These are phyloP conservation scores for Dujonia santamariae DNA, from an alignment of 1,139 yeast genomes.

Conservation along the genomic window DNA sequence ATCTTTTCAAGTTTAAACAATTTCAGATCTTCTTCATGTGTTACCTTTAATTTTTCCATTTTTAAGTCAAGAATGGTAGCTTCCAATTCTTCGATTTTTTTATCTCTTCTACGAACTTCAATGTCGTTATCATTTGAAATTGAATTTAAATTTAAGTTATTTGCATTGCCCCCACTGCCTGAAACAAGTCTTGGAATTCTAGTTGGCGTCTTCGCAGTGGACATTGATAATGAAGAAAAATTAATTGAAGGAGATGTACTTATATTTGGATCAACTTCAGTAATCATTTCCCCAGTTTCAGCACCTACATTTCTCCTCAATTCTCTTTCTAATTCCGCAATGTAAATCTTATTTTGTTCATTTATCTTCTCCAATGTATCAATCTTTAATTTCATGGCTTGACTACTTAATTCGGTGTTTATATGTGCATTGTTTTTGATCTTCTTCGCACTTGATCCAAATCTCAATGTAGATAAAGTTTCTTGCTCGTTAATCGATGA, in stretches of 20 bases:
- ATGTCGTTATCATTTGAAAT: neutral
- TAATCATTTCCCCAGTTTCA: too few relatives aligned
- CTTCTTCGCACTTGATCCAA: slow-evolving; percentile 75
- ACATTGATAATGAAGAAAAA: neutral
- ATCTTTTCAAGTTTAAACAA: slow-evolving; percentile 37
- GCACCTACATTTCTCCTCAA: slow-evolving; percentile 15
- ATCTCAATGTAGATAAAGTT: slow-evolving; percentile 73
- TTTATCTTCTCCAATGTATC: slow-evolving; percentile 47
- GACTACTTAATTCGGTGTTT: slow-evolving; percentile 64
- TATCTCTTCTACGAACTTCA: slow-evolving; percentile 20
- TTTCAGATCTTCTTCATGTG: slow-evolving; percentile 48
- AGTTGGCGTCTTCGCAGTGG: slow-evolving; percentile 1
- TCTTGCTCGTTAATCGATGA: slow-evolving; percentile 59
- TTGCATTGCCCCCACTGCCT: neutral
- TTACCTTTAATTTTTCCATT: slow-evolving; percentile 29
- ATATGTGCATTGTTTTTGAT: slow-evolving; percentile 68
- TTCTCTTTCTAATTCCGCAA: slow-evolving; percentile 51
- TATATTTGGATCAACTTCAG: too few relatives aligned
- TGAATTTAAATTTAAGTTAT: too few relatives aligned
- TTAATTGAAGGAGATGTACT: too few relatives aligned
- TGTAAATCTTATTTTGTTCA: slow-evolving; percentile 40
- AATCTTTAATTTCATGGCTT: slow-evolving; percentile 50
- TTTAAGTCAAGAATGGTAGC: slow-evolving; percentile 33
- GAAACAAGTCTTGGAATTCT: slow-evolving; percentile 3
- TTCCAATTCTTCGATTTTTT: slow-evolving; percentile 36